A percentile compares a stretch with the other conserved stretches of the same genome.
Evolutionary conservation across 2,329 filamentous ascomycete species (phyloP).

Genomic region (Phialophora chinensis): DNA sequence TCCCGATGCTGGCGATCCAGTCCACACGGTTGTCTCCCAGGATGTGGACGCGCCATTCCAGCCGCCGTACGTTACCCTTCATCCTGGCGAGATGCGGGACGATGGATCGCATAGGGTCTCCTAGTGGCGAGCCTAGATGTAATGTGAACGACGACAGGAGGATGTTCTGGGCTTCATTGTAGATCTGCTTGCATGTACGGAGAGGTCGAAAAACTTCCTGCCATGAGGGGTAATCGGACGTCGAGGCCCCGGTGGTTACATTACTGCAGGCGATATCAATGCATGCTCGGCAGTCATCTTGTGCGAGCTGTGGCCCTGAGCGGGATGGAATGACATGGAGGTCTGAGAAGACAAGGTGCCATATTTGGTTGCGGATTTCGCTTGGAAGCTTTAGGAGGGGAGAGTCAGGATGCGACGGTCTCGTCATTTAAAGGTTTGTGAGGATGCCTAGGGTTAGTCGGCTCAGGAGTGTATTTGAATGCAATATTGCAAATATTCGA

Average conservation of each 20-base stretch:
- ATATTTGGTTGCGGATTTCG: constrained; percentile 33
- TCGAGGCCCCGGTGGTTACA: background rate
- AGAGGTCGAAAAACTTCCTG: constrained; percentile 23
- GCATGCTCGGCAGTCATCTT: constrained; percentile 18
- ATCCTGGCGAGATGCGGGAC: constrained; percentile 8
- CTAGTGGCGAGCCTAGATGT: constrained; percentile 13
- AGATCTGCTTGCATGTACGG: constrained; percentile 31
- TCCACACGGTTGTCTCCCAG: constrained; percentile 23
- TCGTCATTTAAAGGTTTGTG: background rate
- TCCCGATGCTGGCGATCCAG: constrained; percentile 11
- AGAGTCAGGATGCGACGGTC: background rate
- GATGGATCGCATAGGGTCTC: background rate
- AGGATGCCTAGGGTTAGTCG: background rate
- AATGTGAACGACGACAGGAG: constrained; percentile 15
- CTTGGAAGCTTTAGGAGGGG: constrained; percentile 33
- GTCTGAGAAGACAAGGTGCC: constrained; percentile 20
- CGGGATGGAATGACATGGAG: constrained; percentile 13
- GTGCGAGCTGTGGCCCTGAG: background rate
- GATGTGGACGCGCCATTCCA: constrained; percentile 26
- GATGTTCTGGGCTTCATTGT: constrained; percentile 20
- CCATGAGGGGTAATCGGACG: constrained; percentile 8
- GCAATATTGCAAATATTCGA: constrained; percentile 9
- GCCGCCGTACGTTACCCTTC: constrained; percentile 16
- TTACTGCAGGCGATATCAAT: background rate
- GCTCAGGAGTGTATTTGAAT: background rate